phyloP scores from a whole-genome alignment of 768 basidiomycete species.

The Exsudoporus frostii region DNA sequence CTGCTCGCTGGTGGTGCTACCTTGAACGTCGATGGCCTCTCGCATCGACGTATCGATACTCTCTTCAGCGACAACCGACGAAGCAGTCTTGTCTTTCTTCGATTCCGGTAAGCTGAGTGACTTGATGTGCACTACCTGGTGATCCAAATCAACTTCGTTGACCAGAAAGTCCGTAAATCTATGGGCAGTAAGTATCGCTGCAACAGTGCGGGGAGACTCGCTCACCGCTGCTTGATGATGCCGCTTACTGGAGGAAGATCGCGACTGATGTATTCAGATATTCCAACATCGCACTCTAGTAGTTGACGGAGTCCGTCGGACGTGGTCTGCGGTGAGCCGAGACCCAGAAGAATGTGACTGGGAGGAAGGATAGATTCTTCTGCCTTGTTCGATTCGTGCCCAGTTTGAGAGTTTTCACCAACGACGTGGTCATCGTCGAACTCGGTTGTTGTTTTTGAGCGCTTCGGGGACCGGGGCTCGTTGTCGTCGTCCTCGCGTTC shows the following conservation, averaged over 20 bases:
- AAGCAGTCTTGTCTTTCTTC: conserved; percentile 38
- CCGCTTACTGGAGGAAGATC: conserved; percentile 75
- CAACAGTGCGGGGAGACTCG: neutral
- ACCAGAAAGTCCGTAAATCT: conserved; percentile 99
- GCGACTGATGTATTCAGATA: conserved; percentile 78
- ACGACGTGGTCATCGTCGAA: conserved; percentile 4
- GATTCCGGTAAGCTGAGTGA: conserved; percentile 68
- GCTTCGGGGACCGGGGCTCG: conserved; percentile 38
- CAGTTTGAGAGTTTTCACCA: conserved; percentile 4
- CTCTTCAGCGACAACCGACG: conserved; percentile 21
- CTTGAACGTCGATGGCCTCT: conserved; percentile 13
- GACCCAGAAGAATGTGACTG: conserved; percentile 67
- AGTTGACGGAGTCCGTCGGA: conserved; percentile 56
- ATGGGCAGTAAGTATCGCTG: conserved; percentile 2
- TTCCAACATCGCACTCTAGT: conserved; percentile 81
- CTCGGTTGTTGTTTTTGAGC: conserved; percentile 35
- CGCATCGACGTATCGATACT: conserved; percentile 10
- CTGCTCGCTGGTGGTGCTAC: neutral
- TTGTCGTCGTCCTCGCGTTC: conserved; percentile 50
- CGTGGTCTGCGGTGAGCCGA: conserved; percentile 47
- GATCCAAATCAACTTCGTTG: conserved; percentile 81
- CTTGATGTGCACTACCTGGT: conserved; percentile 78
- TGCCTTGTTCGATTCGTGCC: neutral
- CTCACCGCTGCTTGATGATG: conserved; percentile 95
- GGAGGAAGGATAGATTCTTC: conserved; percentile 54